Evolutionary conservation across 2,329 filamentous ascomycete species (phyloP).

Genomic region (Pseudocercospora fijiensis): DNA sequence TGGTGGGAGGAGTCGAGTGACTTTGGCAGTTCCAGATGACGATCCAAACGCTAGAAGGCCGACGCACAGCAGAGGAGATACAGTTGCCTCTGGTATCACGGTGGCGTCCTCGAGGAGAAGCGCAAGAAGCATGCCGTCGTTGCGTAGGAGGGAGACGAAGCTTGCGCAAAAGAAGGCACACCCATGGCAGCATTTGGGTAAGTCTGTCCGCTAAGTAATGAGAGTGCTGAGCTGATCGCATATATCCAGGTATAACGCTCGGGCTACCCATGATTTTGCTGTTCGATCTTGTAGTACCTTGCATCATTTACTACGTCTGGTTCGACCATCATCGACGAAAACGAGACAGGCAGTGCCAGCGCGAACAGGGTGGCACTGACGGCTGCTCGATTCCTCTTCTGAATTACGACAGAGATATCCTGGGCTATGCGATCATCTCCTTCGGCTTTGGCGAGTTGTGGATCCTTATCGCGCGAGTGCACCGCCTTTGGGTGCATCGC

Average conservation of each 20-base stretch:
- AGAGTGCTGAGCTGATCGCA: not conserved
- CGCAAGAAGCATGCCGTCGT: slow-evolving; percentile 26
- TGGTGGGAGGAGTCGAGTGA: slow-evolving; percentile 15
- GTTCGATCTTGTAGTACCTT: slow-evolving; percentile 36
- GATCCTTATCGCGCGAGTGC: slow-evolving; percentile 35
- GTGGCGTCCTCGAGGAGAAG: slow-evolving; percentile 18
- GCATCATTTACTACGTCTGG: slow-evolving; percentile 38
- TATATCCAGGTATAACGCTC: slow-evolving; percentile 31
- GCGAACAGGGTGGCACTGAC: slow-evolving; percentile 19
- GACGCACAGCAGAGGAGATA: slow-evolving; percentile 21
- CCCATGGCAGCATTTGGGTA: slow-evolving; percentile 32
- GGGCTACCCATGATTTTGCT: slow-evolving; percentile 35
- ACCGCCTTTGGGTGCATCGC: slow-evolving; percentile 29
- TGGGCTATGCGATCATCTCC: slow-evolving; percentile 33
- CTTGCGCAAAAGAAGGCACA: slow-evolving; percentile 33
- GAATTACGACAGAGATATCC: slow-evolving; percentile 34
- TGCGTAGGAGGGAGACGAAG: slow-evolving; percentile 29
- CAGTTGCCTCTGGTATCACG: slow-evolving; percentile 19
- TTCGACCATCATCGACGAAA: slow-evolving; percentile 24
- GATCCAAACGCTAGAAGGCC: slow-evolving; percentile 14
- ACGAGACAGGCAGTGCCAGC: slow-evolving; percentile 24
- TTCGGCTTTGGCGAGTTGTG: slow-evolving; percentile 38
- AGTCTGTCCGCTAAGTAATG: not conserved
- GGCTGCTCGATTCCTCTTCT: slow-evolving; percentile 26
- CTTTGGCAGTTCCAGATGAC: slow-evolving; percentile 17